Base-by-base conservation (phyloP, 768 basidiomycete genomes). In the Mrakia blollopis region DNA sequence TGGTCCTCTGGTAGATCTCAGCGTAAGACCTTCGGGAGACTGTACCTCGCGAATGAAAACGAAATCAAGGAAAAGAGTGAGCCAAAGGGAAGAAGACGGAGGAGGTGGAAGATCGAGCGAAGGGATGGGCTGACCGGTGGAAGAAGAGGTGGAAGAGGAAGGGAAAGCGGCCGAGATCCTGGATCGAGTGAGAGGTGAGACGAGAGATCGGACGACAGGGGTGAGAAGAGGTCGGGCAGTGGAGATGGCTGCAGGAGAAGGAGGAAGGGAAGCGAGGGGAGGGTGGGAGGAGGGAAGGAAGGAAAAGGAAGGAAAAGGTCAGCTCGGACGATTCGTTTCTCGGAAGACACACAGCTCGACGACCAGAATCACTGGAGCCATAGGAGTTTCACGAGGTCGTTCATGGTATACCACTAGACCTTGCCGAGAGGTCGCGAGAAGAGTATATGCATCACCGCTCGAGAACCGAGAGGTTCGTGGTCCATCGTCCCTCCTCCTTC, bases 1-100 rank as follows among this genome's bases (percentile, higher is more conserved):
- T 84, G 67, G 74, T 78, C 74, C 84, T 79, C 62, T 79, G 80
- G 80, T 83, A 84, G 63, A 69, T 28, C 77, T 78, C 77, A 57
- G 77, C 77, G 73, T 78, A 78, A 1, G 50, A 35, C 44, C 77
- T 35, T 18, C 67, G 77, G 32, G 73, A 61, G 23, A 23, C 77
- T 74, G 60, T 25, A 32, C 23, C 25, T 23, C 23, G 14, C 0
- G 2, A 39, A 13, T 7, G 63, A 54, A 25, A 25, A 54, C n/a
- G 4, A n/a, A 13, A 57, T 23, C n/a, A 67, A 13, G 9, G 37
- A 6, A 69, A 4, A 30, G 6, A 54, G 10, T 18, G 21, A 44
- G 23, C 39, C 2, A 41, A 25, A 41, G 41, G 44, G 28, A 30
- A 50, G 47, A n/a, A 50, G 2, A 32, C 37, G 69, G 21, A 14